These are phyloP conservation scores for Heimioporus punctisporus DNA, from an alignment of 1,284 basidiomycete genomes.

Conservation along the genomic window DNA sequence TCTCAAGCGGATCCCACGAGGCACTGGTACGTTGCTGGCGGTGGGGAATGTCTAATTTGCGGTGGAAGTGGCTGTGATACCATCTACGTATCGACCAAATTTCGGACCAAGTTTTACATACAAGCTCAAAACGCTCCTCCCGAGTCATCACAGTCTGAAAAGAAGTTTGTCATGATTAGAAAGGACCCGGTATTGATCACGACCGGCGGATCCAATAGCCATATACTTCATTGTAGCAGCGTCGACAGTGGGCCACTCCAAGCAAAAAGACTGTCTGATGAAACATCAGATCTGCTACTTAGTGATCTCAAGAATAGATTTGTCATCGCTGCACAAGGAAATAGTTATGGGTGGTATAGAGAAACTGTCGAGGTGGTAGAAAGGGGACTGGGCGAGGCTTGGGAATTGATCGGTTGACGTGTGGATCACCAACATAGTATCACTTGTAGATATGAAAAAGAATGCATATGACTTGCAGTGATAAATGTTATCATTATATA, in stretches of 20 bases:
- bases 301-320: not conserved
- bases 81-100: not conserved
- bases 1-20: not conserved
- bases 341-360: not conserved
- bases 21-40: not conserved
- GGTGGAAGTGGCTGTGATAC: not conserved
- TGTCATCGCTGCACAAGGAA: not conserved
- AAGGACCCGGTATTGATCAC: not conserved
- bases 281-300: not conserved
- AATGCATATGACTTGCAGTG: no score
- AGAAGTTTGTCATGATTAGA: not conserved
- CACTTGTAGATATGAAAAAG: no score
- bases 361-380: not conserved
- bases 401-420: not conserved
- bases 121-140: not conserved
- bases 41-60: not conserved
- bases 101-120: not conserved
- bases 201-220: not conserved
- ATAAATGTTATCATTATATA: no score
- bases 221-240: not conserved
- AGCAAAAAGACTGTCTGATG: not conserved
- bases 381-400: not conserved
- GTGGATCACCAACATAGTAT: no score
- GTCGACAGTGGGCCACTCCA: not conserved
- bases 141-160: not conserved